Conservation (phyloP, 164 flowering plant species). For the Vitis rotundifolia region DNA sequence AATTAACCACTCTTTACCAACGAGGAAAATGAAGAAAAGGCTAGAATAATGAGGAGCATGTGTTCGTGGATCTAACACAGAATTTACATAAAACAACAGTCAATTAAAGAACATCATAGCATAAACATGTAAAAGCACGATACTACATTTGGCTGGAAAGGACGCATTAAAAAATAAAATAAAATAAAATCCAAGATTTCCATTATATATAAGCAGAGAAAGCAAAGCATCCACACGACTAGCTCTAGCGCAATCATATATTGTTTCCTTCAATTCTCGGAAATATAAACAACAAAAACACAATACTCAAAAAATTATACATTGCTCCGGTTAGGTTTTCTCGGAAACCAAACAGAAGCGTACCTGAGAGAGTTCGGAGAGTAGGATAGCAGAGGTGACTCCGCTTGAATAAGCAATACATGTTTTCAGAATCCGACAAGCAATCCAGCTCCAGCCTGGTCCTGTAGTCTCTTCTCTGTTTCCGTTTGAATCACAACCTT, state of each 20-base stretch:
- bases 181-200: no score
- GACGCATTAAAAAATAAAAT: no score
- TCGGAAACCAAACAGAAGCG: background rate
- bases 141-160: background rate
- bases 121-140: background rate
- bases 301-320: background rate
- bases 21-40: background rate
- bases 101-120: background rate
- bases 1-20: background rate
- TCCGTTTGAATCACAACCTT: slow-evolving; percentile 21
- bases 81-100: background rate
- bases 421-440: slow-evolving; percentile 69
- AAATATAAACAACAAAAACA: background rate
- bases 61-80: no score
- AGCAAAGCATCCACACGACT: no score
- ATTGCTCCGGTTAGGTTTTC: background rate
- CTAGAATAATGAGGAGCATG: background rate
- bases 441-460: slow-evolving; percentile 89
- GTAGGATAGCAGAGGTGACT: slow-evolving; percentile 86
- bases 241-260: no score
- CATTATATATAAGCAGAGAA: no score
- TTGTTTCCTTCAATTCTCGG: no score
- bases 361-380: slow-evolving; percentile 88
- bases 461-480: slow-evolving; percentile 26
- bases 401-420: slow-evolving; percentile 84